phyloP scores from a whole-genome alignment of 345 rosid genomes.

The Sonneratia caseolaris region DNA sequence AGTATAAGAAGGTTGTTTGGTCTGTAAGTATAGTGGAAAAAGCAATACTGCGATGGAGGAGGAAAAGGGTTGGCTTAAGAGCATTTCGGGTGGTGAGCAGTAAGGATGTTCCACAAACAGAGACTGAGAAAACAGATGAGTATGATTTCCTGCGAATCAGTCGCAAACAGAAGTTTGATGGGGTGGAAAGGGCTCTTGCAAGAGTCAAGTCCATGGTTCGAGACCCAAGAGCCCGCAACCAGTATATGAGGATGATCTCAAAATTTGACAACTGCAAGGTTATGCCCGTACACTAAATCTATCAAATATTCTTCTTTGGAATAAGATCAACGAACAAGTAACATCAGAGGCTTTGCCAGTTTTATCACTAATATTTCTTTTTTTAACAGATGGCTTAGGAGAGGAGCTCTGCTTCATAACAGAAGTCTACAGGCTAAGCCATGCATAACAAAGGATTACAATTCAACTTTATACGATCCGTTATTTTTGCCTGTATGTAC shows the following conservation, averaged over 20 bases:
- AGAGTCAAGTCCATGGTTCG: conserved; percentile 57
- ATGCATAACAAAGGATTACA: not conserved
- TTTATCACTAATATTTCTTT: not conserved
- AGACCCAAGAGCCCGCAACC: conserved; percentile 46
- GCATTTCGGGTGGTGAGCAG: conserved; percentile 30
- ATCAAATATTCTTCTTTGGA: not conserved
- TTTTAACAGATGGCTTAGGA: conserved; percentile 4
- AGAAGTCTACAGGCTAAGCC: not conserved
- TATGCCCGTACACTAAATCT: conserved; percentile 1
- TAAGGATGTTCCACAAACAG: conserved; percentile 7
- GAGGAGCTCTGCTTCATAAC: not conserved
- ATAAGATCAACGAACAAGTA: not conserved
- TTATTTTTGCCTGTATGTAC: not conserved
- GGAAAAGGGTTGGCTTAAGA: conserved; percentile 51
- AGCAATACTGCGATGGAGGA: conserved; percentile 57
- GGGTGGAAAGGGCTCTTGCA: conserved; percentile 50
- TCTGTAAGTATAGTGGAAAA: conserved; percentile 57
- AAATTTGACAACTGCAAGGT: conserved; percentile 29
- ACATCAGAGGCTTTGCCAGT: not conserved
- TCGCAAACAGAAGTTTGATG: conserved; percentile 42
- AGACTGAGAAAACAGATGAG: conserved; percentile 27
- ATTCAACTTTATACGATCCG: not conserved
- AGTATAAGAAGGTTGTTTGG: conserved; percentile 52
- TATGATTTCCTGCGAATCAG: conserved; percentile 43
- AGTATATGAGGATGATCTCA: conserved; percentile 49